Evolutionary conservation across 257 asterid genomes (phyloP).

Genomic region (Echites panduratus): DNA sequence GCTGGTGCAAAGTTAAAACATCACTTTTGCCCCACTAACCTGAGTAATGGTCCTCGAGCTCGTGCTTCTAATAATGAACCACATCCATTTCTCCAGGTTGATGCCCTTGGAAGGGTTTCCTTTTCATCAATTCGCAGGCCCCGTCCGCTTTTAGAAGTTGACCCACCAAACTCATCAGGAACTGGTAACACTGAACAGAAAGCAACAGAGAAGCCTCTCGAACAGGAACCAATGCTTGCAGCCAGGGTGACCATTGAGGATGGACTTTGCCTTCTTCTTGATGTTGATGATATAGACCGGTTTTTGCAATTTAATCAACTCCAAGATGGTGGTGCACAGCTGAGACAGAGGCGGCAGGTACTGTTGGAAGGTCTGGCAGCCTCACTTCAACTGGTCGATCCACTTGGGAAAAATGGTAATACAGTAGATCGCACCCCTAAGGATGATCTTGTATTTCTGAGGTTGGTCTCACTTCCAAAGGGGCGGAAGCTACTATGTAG

Average conservation of each 20-base stretch:
- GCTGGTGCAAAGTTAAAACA: conserved; percentile 65
- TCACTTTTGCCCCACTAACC: conserved; percentile 75
- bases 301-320: conserved; percentile 64
- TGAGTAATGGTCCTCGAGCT: conserved; percentile 55
- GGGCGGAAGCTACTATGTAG: conserved; percentile 40
- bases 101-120: conserved; percentile 88
- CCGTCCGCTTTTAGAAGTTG: conserved; percentile 90
- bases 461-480: conserved; percentile 41
- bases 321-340: conserved; percentile 41
- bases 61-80: conserved; percentile 61
- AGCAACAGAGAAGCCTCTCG: conserved; percentile 71
- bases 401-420: conserved; percentile 36
- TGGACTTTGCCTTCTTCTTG: conserved; percentile 75
- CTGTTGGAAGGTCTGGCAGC: conserved; percentile 47
- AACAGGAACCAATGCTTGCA: conserved; percentile 97
- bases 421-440: conserved; percentile 30
- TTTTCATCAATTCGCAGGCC: conserved; percentile 95
- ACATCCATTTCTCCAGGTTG: conserved; percentile 86
- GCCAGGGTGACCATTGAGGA: conserved; percentile 93
- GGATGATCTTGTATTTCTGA: conserved; percentile 41
- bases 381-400: conserved; percentile 47
- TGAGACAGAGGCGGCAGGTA: conserved; percentile 37
- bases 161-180: conserved; percentile 50
- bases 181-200: conserved; percentile 42
- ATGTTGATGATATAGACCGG: conserved; percentile 89